Conservation (phyloP, 257 asterid genomes). For the Fraxinus pennsylvanica region DNA sequence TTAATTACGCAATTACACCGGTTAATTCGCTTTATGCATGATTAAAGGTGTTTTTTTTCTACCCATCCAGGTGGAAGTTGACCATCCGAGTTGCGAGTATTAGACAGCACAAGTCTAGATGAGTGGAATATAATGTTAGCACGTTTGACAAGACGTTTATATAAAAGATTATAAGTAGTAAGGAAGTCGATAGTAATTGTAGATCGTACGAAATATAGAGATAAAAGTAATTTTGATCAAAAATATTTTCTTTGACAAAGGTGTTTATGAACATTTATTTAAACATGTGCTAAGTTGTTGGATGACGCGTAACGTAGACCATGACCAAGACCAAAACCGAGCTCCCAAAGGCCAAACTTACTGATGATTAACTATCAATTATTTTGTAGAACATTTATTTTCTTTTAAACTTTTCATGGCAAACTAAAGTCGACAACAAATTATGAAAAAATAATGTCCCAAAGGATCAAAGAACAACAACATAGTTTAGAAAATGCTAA, state of each 20-base stretch:
- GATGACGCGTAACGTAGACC: background rate
- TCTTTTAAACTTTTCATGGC: background rate
- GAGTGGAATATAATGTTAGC: background rate
- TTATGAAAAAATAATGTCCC: conserved; percentile 1
- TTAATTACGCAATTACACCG: background rate
- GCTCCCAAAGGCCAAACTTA: background rate
- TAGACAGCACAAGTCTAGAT: background rate
- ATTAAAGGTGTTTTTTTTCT: background rate
- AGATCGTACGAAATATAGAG: no score
- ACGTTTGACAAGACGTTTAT: no score
- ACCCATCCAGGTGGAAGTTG: background rate
- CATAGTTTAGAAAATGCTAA: conserved; percentile 22
- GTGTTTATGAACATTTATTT: no score
- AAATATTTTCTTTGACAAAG: no score
- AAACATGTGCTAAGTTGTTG: no score
- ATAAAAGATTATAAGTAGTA: no score
- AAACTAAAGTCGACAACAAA: background rate
- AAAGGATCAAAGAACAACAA: conserved; percentile 37
- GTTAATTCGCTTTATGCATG: background rate
- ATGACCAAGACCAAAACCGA: background rate
- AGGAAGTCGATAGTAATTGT: no score
- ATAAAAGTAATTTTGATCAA: no score
- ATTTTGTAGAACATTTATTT: background rate
- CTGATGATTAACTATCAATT: background rate
- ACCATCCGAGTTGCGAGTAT: background rate